Evolutionary conservation across 2,329 filamentous ascomycete species (phyloP), one percentile per base, ranked within the genome.

Genomic region (Colletotrichum horii): DNA sequence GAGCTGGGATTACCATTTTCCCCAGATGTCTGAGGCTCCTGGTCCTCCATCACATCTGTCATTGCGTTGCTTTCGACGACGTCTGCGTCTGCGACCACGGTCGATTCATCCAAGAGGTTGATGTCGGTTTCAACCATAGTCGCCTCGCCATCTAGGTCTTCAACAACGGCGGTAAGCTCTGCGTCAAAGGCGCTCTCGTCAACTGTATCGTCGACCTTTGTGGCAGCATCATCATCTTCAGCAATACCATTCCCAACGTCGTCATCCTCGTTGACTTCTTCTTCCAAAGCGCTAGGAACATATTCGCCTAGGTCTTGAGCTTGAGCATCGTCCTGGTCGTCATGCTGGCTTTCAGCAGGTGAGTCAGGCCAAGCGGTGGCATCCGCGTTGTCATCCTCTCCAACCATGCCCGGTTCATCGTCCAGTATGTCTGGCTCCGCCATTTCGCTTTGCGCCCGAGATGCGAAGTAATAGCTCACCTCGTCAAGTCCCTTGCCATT

Each of bases 401-500:
- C 74, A 24, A 76, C 66, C 70, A 76, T 62, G 28, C 65, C 74
- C 48, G 58, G 56, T 22, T 77, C 77, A 14, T 76, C 75, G 5
- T 78, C 71, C 24, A 79, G 62, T 15, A 78, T 77, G 22, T 78
- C 76, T 78, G 61, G 74, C 30, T 78, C 75, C 78, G 52, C 70
- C 36, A 32, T 79, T 14, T 76, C 78, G 19, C 78, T 80, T 5
- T 79, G 71, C 26, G 43, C 70, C 55, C 48, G 67, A 14, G 76
- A 67, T 66, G 82, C 81, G 70, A 87, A 87, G 1, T 84, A 76
- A 69, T 86, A 83, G 16, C 84, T 82, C 61, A 88, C 82, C 77
- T 87, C 85, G 26, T 85, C 84, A 8, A 88, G 80, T 4, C 85
- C 83, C 66, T 83, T 85, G 22, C 85, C 86, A 24, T 82, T 82